Conservation (phyloP, 2,329 filamentous ascomycete genomes). For the Raffaelea ambrosiae region DNA sequence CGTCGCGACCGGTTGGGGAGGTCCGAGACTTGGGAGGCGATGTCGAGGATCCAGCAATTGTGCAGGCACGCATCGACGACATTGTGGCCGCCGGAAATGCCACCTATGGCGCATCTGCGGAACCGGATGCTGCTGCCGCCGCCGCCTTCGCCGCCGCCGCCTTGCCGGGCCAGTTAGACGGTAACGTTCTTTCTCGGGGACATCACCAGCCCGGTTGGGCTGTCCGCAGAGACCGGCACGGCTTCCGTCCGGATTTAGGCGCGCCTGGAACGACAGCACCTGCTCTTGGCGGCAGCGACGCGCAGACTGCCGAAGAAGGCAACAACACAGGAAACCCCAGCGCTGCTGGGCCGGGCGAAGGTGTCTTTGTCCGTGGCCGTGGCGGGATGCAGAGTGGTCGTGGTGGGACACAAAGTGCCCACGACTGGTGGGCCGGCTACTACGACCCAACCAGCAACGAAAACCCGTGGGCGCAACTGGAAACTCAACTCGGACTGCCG, state of each 20-base stretch:
- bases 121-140: background rate
- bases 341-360: no score
- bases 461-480: slow-evolving; percentile 61
- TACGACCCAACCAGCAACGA: slow-evolving; percentile 62
- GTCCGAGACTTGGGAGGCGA: slow-evolving; percentile 5
- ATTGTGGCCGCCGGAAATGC: slow-evolving; percentile 15
- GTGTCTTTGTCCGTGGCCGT: no score
- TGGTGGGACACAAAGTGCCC: slow-evolving; percentile 23
- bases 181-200: slow-evolving; percentile 7
- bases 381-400: slow-evolving; percentile 11
- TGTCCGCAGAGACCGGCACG: slow-evolving; percentile 2
- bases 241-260: slow-evolving; percentile 1
- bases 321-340: no score
- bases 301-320: no score
- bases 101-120: slow-evolving; percentile 1
- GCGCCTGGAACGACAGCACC: background rate
- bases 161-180: slow-evolving; percentile 9
- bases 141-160: background rate
- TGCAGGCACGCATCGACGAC: slow-evolving; percentile 19
- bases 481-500: slow-evolving; percentile 35
- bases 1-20: slow-evolving; percentile 21
- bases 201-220: background rate
- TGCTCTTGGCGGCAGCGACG: slow-evolving; percentile 9
- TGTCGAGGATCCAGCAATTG: slow-evolving; percentile 7
- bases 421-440: slow-evolving; percentile 55